A percentile compares a stretch with the other conserved stretches of the same genome.
Evolutionary conservation across 768 basidiomycete species (phyloP).

Genomic region (Amanita phalloides): DNA sequence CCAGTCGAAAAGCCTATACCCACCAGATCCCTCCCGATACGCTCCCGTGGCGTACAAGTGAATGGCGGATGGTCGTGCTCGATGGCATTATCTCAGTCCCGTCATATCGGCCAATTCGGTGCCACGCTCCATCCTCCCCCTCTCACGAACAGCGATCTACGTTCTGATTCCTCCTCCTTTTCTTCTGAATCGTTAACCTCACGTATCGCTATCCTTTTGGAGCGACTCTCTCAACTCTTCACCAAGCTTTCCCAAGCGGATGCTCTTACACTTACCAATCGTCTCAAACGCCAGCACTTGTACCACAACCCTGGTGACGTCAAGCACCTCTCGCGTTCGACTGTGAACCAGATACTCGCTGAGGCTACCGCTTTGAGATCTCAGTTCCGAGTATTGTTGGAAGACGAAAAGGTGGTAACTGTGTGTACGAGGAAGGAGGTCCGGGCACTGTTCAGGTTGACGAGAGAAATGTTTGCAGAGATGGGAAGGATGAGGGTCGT

Average conservation of each 20-base stretch:
- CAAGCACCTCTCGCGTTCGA: conserved; percentile 74
- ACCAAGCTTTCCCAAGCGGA: conserved; percentile 63
- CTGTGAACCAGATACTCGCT: conserved; percentile 59
- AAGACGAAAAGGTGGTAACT: conserved; percentile 59
- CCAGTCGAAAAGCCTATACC: conserved; percentile 15
- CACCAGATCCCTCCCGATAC: conserved; percentile 38
- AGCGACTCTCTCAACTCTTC: conserved; percentile 49
- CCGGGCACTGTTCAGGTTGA: conserved; percentile 67
- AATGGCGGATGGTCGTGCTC: conserved; percentile 27
- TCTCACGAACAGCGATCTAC: conserved; percentile 32
- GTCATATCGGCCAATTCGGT: conserved; percentile 21
- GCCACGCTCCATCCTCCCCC: conserved; percentile 30
- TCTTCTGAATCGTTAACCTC: conserved; percentile 39
- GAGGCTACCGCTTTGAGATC: conserved; percentile 62
- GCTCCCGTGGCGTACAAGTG: conserved; percentile 62
- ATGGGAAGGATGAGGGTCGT: conserved; percentile 72
- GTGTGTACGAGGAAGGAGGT: conserved; percentile 72
- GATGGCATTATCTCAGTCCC: neutral
- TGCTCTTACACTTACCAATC: conserved; percentile 76
- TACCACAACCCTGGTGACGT: conserved; percentile 62
- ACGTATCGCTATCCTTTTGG: conserved; percentile 44
- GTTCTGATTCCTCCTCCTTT: conserved; percentile 64
- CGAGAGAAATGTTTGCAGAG: conserved; percentile 78
- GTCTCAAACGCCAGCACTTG: conserved; percentile 85
- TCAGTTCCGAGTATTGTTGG: conserved; percentile 64